Evolutionary conservation across 208 protist genomes (phyloP).

Genomic region (Trichomonas vaginalis): DNA sequence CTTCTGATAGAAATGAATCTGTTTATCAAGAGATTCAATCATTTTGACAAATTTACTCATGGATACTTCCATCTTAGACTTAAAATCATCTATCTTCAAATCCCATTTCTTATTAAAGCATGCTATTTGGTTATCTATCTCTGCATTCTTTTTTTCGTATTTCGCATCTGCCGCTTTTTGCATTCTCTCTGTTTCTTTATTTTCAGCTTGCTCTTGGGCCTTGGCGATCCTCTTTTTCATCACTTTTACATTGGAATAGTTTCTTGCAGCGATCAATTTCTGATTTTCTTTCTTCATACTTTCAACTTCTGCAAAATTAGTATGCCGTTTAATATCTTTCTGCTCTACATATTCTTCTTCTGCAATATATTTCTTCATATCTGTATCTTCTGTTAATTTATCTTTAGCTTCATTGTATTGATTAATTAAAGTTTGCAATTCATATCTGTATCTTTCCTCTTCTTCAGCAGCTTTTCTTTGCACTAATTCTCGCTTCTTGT

Average conservation of each 20-base stretch:
- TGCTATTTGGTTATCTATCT: not conserved
- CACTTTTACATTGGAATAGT: not conserved
- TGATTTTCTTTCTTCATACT: not conserved
- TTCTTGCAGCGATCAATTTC: not conserved
- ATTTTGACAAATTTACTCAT: not conserved
- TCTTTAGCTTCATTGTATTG: not conserved
- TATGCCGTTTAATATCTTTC: not conserved
- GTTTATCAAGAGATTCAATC: not conserved
- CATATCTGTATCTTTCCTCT: not conserved
- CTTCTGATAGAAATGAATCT: not conserved
- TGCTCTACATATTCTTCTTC: not conserved
- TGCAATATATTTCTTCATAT: not conserved
- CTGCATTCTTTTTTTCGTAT: not conserved
- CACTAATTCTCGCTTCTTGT: not conserved
- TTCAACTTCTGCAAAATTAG: not conserved
- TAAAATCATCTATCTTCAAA: not conserved
- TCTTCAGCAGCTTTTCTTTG: not conserved
- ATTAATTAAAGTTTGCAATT: not conserved
- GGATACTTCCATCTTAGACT: not conserved
- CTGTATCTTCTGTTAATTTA: not conserved
- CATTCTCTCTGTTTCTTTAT: not conserved
- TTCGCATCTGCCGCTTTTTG: not conserved
- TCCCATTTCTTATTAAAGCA: not conserved
- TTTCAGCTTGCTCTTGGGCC: not conserved
- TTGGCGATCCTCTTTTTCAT: not conserved